Percentiles rank a stretch among this genome's conserved stretches.
These are phyloP conservation scores for Setomelanomma holmii DNA, from an alignment of 2,329 filamentous ascomycete genomes.

Conservation along the genomic window DNA sequence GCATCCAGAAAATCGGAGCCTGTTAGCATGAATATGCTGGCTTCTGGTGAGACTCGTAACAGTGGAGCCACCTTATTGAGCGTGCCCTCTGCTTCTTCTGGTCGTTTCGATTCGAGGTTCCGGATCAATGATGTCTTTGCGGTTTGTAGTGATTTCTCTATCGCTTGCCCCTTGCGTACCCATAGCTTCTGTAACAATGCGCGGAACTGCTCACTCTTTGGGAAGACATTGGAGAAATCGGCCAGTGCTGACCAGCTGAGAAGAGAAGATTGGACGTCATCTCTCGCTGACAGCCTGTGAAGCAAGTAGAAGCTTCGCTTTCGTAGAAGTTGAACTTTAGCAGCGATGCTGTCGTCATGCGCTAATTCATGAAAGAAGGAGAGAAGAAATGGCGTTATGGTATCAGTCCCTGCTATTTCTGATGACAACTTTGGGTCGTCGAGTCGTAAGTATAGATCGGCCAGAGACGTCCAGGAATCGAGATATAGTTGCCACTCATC, in stretches of 20 bases:
- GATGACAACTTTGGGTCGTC: conserved; percentile 63
- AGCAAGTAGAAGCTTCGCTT: conserved; percentile 71
- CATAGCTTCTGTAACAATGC: conserved; percentile 60
- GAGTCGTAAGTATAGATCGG: conserved; percentile 69
- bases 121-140: conserved; percentile 69
- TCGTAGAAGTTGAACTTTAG: conserved; percentile 60
- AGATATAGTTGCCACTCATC: conserved; percentile 81
- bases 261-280: conserved; percentile 56
- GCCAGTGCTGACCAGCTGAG: conserved; percentile 72
- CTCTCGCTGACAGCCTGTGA: conserved; percentile 62
- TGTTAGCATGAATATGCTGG: conserved; percentile 71
- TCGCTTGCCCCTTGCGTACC: conserved; percentile 55
- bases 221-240: conserved; percentile 71
- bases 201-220: conserved; percentile 65
- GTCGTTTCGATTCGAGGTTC: conserved; percentile 68
- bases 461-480: conserved; percentile 75
- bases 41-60: conserved; percentile 65
- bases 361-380: conserved; percentile 68
- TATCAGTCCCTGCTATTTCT: conserved; percentile 62
- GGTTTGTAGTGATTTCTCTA: conserved; percentile 64
- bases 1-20: conserved; percentile 89
- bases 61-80: conserved; percentile 69
- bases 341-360: conserved; percentile 32
- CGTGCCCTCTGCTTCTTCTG: conserved; percentile 61
- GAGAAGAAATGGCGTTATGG: conserved; percentile 68